Evolutionary conservation across 805 yeast genomes (phyloP).

Genomic region (Yarrowia sp.): DNA sequence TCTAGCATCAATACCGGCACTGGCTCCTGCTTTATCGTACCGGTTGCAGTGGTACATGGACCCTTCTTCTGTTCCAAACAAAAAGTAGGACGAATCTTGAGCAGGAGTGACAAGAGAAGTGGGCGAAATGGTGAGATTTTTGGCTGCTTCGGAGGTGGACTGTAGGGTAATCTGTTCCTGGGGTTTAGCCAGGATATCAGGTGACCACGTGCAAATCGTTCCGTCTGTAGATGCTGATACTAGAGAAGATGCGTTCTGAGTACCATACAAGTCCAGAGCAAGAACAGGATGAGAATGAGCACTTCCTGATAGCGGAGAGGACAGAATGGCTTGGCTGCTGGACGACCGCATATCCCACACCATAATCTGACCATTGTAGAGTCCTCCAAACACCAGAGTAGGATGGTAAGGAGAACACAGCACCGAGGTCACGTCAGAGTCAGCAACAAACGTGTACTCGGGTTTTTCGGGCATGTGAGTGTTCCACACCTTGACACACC

Average conservation of each 20-base stretch:
- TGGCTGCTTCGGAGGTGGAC: conserved; percentile 32
- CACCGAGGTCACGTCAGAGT: conserved; percentile 41
- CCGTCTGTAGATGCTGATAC: conserved; percentile 44
- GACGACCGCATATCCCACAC: conserved; percentile 49
- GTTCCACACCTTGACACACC: conserved; percentile 43
- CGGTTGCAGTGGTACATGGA: conserved; percentile 39
- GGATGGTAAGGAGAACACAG: conserved; percentile 43
- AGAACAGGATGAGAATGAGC: conserved; percentile 40
- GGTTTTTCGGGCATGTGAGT: conserved; percentile 37
- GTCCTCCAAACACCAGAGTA: conserved; percentile 47
- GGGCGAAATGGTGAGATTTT: conserved; percentile 37
- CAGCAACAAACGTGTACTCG: conserved; percentile 46
- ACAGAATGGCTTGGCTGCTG: conserved; percentile 37
- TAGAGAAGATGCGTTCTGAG: conserved; percentile 36
- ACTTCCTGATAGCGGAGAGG: conserved; percentile 38
- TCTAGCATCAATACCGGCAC: conserved; percentile 37
- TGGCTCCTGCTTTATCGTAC: conserved; percentile 36
- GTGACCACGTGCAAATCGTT: conserved; percentile 41
- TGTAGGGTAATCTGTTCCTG: conserved; percentile 36
- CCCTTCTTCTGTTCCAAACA: conserved; percentile 44
- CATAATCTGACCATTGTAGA: conserved; percentile 49
- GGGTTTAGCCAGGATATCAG: conserved; percentile 42
- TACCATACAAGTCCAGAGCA: conserved; percentile 36
- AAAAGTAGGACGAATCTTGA: conserved; percentile 37
- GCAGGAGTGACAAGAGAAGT: conserved; percentile 35